Percentiles rank a stretch among this genome's conserved stretches.
Conservation (phyloP, 2,329 filamentous ascomycete genomes). For the Acrocalymma vagum region DNA sequence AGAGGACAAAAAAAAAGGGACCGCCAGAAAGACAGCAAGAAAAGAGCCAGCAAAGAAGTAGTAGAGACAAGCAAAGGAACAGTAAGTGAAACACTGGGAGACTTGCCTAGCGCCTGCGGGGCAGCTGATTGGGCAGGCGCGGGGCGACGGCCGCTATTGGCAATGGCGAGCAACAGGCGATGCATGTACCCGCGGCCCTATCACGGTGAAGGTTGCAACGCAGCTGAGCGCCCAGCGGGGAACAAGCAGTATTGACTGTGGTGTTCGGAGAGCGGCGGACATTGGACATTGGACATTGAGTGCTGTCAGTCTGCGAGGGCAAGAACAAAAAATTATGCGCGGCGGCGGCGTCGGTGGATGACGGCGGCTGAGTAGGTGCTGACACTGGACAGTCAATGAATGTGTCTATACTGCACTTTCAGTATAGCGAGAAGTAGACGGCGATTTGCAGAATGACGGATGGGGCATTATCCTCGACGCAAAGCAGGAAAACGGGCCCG, state of each 20-base stretch:
- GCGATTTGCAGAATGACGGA: background rate
- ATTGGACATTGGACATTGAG: background rate
- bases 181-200: conserved; percentile 12
- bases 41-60: background rate
- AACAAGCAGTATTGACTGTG: conserved; percentile 8
- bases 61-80: too few relatives aligned
- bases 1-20: too few relatives aligned
- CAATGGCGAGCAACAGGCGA: conserved; percentile 25
- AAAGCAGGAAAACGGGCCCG: conserved; percentile 15
- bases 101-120: conserved; percentile 21
- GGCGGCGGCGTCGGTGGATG: conserved; percentile 6
- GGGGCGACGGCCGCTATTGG: conserved; percentile 34
- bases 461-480: too few relatives aligned
- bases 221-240: conserved; percentile 11
- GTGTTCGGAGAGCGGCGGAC: background rate
- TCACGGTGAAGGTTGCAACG: conserved; percentile 24
- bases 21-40: too few relatives aligned
- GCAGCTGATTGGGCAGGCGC: conserved; percentile 41
- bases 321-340: conserved; percentile 17
- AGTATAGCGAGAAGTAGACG: too few relatives aligned
- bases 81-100: conserved; percentile 41
- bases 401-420: too few relatives aligned
- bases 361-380: conserved; percentile 20
- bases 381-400: too few relatives aligned
- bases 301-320: background rate